phyloP scores from a whole-genome alignment of 2,329 filamentous ascomycete species.

The Hortaea sp. region DNA sequence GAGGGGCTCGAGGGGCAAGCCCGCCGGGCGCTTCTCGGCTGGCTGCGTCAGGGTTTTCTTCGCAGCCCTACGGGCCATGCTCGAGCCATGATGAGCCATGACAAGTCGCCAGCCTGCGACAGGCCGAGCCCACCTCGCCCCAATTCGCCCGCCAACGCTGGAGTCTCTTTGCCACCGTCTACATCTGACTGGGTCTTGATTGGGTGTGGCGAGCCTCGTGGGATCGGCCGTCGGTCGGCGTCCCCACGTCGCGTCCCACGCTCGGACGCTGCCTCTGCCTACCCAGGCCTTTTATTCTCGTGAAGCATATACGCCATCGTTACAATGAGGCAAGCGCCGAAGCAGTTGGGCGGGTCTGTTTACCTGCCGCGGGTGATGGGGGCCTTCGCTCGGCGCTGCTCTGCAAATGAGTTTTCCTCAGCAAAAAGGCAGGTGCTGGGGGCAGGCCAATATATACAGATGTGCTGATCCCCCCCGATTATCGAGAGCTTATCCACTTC shows the following conservation, averaged over 20 bases:
- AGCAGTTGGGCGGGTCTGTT: neutral
- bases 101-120: neutral
- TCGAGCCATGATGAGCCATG: too few species aligned
- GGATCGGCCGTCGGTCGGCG: neutral
- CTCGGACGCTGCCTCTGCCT: neutral
- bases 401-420: neutral
- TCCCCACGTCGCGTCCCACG: neutral
- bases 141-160: neutral
- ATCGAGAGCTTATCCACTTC: neutral
- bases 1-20: neutral
- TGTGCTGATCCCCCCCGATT: neutral
- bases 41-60: neutral
- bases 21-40: slow-evolving; percentile 2
- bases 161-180: neutral
- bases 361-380: neutral
- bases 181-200: slow-evolving; percentile 1
- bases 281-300: neutral
- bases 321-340: neutral
- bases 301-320: neutral
- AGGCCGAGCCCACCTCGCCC: neutral
- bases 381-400: neutral
- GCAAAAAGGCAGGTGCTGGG: neutral
- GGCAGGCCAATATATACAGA: neutral
- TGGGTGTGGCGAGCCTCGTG: neutral
- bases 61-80: neutral